A percentile compares a stretch with the other conserved stretches of the same genome.
Evolutionary conservation across 306 rosid genomes (phyloP).

Genomic region (Nissolia schottii): DNA sequence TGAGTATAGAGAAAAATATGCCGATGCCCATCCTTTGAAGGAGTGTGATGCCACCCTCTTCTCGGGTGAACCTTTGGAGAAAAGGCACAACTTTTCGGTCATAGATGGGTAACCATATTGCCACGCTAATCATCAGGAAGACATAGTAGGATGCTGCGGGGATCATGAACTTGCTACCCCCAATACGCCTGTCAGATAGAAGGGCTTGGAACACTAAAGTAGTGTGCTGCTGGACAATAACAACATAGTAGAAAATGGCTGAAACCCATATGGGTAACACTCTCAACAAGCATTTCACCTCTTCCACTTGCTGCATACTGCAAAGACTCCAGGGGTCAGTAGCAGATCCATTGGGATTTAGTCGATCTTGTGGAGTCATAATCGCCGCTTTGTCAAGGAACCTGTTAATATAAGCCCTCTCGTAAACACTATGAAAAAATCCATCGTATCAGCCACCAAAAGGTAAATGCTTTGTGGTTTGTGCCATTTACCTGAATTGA

Average conservation of each 20-base stretch:
- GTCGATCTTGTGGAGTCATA: slow-evolving; percentile 45
- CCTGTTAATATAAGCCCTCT: slow-evolving; percentile 50
- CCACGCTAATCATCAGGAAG: slow-evolving; percentile 64
- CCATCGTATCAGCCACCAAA: slow-evolving; percentile 21
- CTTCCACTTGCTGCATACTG: slow-evolving; percentile 87
- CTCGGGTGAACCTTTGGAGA: slow-evolving; percentile 51
- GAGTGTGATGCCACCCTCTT: slow-evolving; percentile 76
- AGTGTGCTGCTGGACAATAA: slow-evolving; percentile 59
- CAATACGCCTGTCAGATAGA: slow-evolving; percentile 57
- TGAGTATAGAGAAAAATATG: slow-evolving; percentile 43
- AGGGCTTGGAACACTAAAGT: slow-evolving; percentile 78
- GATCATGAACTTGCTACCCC: slow-evolving; percentile 49
- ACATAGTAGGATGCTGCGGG: slow-evolving; percentile 76
- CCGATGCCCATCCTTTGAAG: slow-evolving; percentile 83
- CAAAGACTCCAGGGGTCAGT: slow-evolving; percentile 74
- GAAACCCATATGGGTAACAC: slow-evolving; percentile 76
- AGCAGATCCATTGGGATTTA: slow-evolving; percentile 67
- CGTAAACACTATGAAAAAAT: not conserved
- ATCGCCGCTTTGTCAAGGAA: slow-evolving; percentile 82
- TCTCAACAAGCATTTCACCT: slow-evolving; percentile 70
- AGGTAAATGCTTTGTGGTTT: slow-evolving; percentile 1
- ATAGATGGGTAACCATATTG: slow-evolving; percentile 65
- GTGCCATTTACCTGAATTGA: slow-evolving; percentile 59
- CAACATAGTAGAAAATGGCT: slow-evolving; percentile 40
- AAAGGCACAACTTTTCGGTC: slow-evolving; percentile 58